Conservation (phyloP, 2,329 filamentous ascomycete genomes). For the Fusarium devonianum region DNA sequence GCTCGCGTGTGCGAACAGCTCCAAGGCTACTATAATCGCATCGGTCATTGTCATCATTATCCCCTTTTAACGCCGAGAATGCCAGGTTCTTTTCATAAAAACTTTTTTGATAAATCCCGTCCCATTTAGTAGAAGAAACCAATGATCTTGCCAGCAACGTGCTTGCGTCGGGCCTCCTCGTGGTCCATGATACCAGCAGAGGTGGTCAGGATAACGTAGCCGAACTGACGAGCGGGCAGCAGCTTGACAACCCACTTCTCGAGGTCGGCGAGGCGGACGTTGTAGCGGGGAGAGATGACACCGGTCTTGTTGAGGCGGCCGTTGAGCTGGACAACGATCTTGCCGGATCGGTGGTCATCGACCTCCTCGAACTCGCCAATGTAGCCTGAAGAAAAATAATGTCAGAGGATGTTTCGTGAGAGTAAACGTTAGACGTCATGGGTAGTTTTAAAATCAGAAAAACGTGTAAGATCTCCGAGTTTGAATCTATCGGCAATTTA, state of each 20-base stretch:
- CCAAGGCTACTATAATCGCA: constrained; percentile 44
- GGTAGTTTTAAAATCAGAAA: constrained; percentile 66
- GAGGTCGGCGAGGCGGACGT: constrained; percentile 95
- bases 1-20: constrained; percentile 45
- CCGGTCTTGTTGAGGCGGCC: constrained; percentile 99
- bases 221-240: constrained; percentile 99
- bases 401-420: constrained; percentile 84
- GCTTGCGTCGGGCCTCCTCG: constrained; percentile 98
- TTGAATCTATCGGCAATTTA: constrained; percentile 99
- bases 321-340: constrained; percentile 99
- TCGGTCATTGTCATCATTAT: constrained; percentile 49
- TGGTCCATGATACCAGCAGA: constrained; percentile 99
- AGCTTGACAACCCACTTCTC: constrained; percentile 99
- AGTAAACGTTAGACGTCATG: constrained; percentile 93
- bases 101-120: constrained; percentile 41
- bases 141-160: constrained; percentile 98
- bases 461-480: constrained; percentile 95
- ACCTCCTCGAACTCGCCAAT: constrained; percentile 99
- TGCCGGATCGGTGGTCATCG: constrained; percentile 99
- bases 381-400: constrained; percentile 72
- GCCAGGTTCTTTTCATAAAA: constrained; percentile 37
- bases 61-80: constrained; percentile 50
- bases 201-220: constrained; percentile 98
- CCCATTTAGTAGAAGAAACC: constrained; percentile 94
- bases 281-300: constrained; percentile 99